Evolutionary conservation across 805 yeast genomes (phyloP), one percentile per base, ranked within the genome.

Genomic region (Starmerella gropengiesseri): DNA sequence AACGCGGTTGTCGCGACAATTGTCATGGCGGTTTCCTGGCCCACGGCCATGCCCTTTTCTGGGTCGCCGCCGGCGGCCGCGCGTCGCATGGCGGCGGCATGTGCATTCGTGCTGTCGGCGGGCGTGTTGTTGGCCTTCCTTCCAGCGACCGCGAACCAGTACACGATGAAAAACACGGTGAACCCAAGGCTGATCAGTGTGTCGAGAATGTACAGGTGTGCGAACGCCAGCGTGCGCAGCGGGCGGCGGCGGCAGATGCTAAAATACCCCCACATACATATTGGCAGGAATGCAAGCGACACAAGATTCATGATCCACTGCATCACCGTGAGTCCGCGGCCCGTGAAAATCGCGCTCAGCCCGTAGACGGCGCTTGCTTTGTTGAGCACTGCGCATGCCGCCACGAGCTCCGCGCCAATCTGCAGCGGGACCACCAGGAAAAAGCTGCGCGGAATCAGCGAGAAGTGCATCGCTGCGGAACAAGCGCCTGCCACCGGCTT

Each of bases 311-410:
- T 75, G 1, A 81, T 46, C 91, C 95, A 82, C 58, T 89, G 96
- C 64, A 81, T 65, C 47, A 78, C 73, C 46, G 77, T 78, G 43
- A 87, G 68, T 2, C 91, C 91, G 57, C 87, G 95, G 1, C 95
- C 69, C 0, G 96, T 87, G 55, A 89, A 72, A 20, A 89, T 60
- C 1, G 96, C 86, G 18, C 86, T 65, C 27, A 89, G 66, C 22
- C 96, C 98, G 60, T 80, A 89, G 17, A 77, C 67, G 8, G 97
- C 95, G 45, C 94, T 77, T 51, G 87, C 83, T 59, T 87, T 87
- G 65, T 89, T 89, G 49, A 87, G 69, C 28, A 86, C 71, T 13
- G 87, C 81, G 28, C 82, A 67, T 1, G 83, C 79, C 5, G 86
- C 67, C 17, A 81, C 74, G 2, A 84, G 60, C 60, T 89, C 97